Conservation (phyloP, 306 rosid species). For the Gynostemma pentaphyllum region DNA sequence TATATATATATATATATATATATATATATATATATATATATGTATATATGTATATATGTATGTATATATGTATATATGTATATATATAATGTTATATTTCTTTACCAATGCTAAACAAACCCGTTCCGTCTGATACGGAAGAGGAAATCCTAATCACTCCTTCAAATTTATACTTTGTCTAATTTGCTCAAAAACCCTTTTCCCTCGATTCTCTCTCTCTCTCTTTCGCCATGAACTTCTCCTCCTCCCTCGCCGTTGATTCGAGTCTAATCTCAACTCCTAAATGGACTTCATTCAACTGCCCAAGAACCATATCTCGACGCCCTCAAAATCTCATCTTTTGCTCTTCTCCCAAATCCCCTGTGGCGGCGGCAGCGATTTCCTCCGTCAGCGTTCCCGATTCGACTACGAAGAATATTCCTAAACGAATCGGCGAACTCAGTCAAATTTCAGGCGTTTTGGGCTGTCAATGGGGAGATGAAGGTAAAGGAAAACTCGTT, state of each 20-base stretch:
- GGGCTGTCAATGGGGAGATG: constrained; percentile 98
- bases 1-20: too few relatives aligned
- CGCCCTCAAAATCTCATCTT: constrained; percentile 19
- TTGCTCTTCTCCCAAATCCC: constrained; percentile 44
- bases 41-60: too few relatives aligned
- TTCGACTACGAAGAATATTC: constrained; percentile 11
- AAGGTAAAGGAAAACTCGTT: constrained; percentile 93
- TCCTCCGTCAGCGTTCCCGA: constrained; percentile 42
- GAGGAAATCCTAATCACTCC: background rate
- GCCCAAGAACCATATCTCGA: background rate
- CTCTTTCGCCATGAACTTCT: constrained; percentile 38
- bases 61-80: too few relatives aligned
- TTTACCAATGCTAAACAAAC: too few relatives aligned
- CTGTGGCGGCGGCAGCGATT: constrained; percentile 24
- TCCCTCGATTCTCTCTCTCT: background rate
- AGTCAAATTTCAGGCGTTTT: constrained; percentile 82
- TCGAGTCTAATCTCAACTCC: constrained; percentile 31
- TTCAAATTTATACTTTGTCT: too few relatives aligned
- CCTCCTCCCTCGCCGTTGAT: constrained; percentile 45
- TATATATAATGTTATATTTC: too few relatives aligned
- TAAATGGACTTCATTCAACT: constrained; percentile 11
- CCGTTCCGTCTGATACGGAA: too few relatives aligned
- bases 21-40: too few relatives aligned
- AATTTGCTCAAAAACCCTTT: background rate
- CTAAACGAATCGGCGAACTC: constrained; percentile 49